Conservation (phyloP, 345 rosid species). For the Lepidium aucheri region DNA sequence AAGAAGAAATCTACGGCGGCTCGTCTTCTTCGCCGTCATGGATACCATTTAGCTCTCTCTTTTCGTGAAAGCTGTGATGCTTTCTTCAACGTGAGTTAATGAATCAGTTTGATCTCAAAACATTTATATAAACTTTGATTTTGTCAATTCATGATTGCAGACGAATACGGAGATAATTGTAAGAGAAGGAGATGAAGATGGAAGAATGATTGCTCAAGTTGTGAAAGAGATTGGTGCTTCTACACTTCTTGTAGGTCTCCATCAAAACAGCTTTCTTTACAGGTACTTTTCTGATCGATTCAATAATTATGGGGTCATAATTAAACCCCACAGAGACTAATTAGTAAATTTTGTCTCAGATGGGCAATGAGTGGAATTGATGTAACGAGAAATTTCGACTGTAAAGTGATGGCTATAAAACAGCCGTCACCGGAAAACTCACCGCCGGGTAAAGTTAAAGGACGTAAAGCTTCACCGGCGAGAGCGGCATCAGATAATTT, state of each 20-base stretch:
- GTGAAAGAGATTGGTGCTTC: slow-evolving; percentile 79
- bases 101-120: not conserved
- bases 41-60: slow-evolving; percentile 50
- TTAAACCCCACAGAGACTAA: not conserved
- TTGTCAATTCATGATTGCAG: slow-evolving; percentile 25
- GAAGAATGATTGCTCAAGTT: slow-evolving; percentile 46
- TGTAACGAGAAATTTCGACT: slow-evolving; percentile 33
- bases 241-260: slow-evolving; percentile 83
- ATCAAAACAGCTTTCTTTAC: slow-evolving; percentile 84
- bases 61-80: slow-evolving; percentile 45
- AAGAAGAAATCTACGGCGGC: slow-evolving; percentile 34
- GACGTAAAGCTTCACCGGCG: not conserved
- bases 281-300: slow-evolving; percentile 32
- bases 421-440: slow-evolving; percentile 30
- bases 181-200: slow-evolving; percentile 76
- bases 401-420: slow-evolving; percentile 62
- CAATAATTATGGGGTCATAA: not conserved
- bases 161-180: slow-evolving; percentile 75
- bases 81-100: slow-evolving; percentile 40
- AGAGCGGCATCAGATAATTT: slow-evolving; percentile 25
- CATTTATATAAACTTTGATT: not conserved
- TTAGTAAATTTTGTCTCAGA: slow-evolving; percentile 19
- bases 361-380: slow-evolving; percentile 46
- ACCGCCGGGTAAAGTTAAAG: slow-evolving; percentile 8
- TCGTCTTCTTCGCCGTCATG: slow-evolving; percentile 39